These are phyloP conservation scores for Linnemannia elongata DNA, from an alignment of 192 early-diverging fungal species.

Conservation along the genomic window DNA sequence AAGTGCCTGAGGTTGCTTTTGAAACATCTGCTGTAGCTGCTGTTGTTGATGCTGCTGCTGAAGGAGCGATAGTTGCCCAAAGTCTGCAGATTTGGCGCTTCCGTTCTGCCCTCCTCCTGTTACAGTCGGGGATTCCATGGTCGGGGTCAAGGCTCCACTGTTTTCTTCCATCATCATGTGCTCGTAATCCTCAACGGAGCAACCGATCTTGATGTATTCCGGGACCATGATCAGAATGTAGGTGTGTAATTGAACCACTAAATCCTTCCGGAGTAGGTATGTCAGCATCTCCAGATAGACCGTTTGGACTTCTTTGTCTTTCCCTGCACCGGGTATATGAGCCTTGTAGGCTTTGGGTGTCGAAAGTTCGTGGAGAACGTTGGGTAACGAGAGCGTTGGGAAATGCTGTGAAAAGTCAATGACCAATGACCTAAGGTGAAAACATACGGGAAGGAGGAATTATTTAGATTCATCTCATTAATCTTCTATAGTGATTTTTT, in stretches of 20 bases:
- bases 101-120: constrained; percentile 15
- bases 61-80: constrained; percentile 15
- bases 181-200: constrained; percentile 49
- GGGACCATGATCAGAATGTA: constrained; percentile 78
- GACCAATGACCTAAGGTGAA: constrained; percentile 49
- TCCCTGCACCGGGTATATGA: constrained; percentile 60
- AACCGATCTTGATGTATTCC: constrained; percentile 66
- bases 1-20: constrained; percentile 34
- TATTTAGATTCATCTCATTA: background rate
- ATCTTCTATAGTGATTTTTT: background rate
- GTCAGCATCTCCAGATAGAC: constrained; percentile 88
- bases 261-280: constrained; percentile 80
- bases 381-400: constrained; percentile 68
- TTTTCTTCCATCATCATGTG: constrained; percentile 46
- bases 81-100: constrained; percentile 55
- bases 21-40: constrained; percentile 29
- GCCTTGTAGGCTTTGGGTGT: constrained; percentile 69
- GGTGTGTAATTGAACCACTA: constrained; percentile 87
- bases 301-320: constrained; percentile 71
- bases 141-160: constrained; percentile 37
- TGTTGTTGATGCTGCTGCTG: constrained; percentile 36
- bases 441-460: constrained; percentile 8
- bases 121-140: constrained; percentile 38
- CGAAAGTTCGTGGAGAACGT: constrained; percentile 69
- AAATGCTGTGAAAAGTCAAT: constrained; percentile 71